These are phyloP conservation scores for Cladorrhinum samala DNA, from an alignment of 495 filamentous ascomycete genomes.

Conservation along the genomic window DNA sequence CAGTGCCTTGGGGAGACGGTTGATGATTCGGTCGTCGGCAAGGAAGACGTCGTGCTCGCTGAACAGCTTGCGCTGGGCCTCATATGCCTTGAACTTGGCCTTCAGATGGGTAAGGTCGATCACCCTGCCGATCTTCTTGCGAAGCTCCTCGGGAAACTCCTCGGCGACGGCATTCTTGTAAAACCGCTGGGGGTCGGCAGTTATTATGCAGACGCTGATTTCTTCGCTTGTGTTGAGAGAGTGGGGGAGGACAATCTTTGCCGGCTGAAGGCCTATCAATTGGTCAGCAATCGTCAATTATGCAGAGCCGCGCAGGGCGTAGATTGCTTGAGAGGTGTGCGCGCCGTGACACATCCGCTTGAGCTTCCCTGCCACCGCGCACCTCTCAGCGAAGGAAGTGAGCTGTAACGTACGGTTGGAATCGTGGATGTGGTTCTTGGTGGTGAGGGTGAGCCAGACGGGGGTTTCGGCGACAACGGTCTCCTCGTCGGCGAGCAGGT, in stretches of 20 bases:
- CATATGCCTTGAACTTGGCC: conserved; percentile 78
- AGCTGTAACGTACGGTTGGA: conserved; percentile 11
- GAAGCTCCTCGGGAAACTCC: conserved; percentile 66
- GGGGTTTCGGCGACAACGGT: conserved; percentile 40
- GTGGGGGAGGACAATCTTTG: conserved; percentile 55
- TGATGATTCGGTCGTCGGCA: conserved; percentile 76
- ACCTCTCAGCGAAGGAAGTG: not conserved
- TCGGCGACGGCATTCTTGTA: conserved; percentile 79
- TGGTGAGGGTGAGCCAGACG: conserved; percentile 80
- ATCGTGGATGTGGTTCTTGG: conserved; percentile 65
- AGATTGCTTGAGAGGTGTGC: too few relatives aligned
- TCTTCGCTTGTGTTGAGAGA: conserved; percentile 55
- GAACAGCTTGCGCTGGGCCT: conserved; percentile 76
- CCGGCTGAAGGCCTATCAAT: conserved; percentile 60
- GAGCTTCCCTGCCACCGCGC: too few relatives aligned
- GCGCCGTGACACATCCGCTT: too few relatives aligned
- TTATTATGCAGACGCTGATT: conserved; percentile 68
- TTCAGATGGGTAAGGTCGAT: conserved; percentile 79
- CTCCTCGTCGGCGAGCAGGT: conserved; percentile 63
- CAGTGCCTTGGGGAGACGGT: conserved; percentile 64
- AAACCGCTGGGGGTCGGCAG: conserved; percentile 68
- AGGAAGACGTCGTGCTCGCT: conserved; percentile 82
- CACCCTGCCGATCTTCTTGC: conserved; percentile 68
- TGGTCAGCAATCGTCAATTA: conserved; percentile 49
- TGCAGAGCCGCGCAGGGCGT: too few relatives aligned